phyloP scores from a whole-genome alignment of 495 filamentous ascomycete genomes.

The Aspergillus sparsus region DNA sequence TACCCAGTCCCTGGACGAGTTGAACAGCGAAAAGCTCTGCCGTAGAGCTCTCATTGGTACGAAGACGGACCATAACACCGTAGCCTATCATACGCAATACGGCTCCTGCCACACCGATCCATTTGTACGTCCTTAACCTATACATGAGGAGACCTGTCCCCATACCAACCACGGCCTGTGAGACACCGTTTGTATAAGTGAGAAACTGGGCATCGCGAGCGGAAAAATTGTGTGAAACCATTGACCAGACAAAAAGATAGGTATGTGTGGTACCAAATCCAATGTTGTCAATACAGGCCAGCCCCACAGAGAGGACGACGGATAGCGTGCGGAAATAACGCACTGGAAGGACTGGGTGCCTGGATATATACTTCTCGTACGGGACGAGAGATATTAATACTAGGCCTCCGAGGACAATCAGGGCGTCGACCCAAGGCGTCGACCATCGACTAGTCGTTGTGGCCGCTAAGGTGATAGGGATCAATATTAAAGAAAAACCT shows the following conservation, averaged over 20 bases:
- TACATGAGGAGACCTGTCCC: conserved; percentile 43
- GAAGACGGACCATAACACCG: conserved; percentile 51
- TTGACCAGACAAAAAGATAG: conserved; percentile 50
- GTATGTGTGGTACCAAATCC: conserved; percentile 45
- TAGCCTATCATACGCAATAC: conserved; percentile 48
- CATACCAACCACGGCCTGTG: conserved; percentile 46
- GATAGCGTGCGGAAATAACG: conserved; percentile 44
- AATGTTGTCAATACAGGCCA: conserved; percentile 43
- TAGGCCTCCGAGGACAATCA: conserved; percentile 42
- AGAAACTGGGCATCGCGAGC: conserved; percentile 48
- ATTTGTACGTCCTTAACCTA: conserved; percentile 47
- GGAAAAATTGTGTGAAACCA: conserved; percentile 42
- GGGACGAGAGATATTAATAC: conserved; percentile 40
- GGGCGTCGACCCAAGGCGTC: conserved; percentile 44
- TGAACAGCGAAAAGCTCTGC: conserved; percentile 50
- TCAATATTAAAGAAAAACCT: conserved; percentile 37
- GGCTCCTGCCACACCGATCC: conserved; percentile 43
- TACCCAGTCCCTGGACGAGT: conserved; percentile 49
- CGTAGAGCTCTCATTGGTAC: conserved; percentile 45
- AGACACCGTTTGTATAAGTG: conserved; percentile 47
- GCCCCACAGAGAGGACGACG: conserved; percentile 39
- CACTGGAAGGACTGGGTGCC: conserved; percentile 46
- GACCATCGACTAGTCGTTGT: conserved; percentile 41
- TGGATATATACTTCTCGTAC: conserved; percentile 46
- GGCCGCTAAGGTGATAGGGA: conserved; percentile 45